Evolutionary conservation across 306 rosid genomes (phyloP), one percentile per base, ranked within the genome.

Genomic region (Biancaea sappan): DNA sequence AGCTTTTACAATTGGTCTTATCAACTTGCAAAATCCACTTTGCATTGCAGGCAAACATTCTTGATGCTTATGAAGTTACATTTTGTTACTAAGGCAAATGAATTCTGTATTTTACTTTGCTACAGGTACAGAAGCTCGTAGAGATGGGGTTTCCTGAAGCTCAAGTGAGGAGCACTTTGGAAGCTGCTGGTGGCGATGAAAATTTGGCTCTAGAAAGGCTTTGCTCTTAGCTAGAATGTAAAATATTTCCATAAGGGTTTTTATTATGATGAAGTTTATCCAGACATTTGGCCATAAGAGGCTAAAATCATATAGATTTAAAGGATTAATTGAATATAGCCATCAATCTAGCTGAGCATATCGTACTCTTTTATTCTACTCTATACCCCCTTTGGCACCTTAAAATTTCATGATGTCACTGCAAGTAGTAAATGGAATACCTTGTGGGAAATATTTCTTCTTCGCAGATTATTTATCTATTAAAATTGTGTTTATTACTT

Each of bases 111-210:
- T 61, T 59, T 35, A 19, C 31, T 11, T 25, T 72, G 78, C 37
- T 77, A 53, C 91, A 94, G 99, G 96, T 94, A 60, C 90, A 92
- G 83, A 92, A 81, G 43, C 92, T 94, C 0, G 86, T 83, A 13
- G 99, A 94, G 84, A 94, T 94, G 99, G 99, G 99, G 31, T 94
- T 94, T 80, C 86, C 93, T 1, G 97, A 94, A 78, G 86, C 86
- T 82, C 93, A 73, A 69, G 99, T 81, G 72, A 90, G 95, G 87
- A 90, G 86, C 74, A 63, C 79, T 71, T 69, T 94, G 91, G 99
- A 92, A 83, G 83, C 93, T 22, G 96, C 90, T 68, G 96, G 96
- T 52, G 97, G 99, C 31, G 99, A 92, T 72, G 98, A 94, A 86
- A 92, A 92, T 84, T 64, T 90, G 81, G 99, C 99, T 67, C 96